Base-by-base conservation (phyloP, 306 rosid genomes). In the Sechiopsis laciniata region DNA sequence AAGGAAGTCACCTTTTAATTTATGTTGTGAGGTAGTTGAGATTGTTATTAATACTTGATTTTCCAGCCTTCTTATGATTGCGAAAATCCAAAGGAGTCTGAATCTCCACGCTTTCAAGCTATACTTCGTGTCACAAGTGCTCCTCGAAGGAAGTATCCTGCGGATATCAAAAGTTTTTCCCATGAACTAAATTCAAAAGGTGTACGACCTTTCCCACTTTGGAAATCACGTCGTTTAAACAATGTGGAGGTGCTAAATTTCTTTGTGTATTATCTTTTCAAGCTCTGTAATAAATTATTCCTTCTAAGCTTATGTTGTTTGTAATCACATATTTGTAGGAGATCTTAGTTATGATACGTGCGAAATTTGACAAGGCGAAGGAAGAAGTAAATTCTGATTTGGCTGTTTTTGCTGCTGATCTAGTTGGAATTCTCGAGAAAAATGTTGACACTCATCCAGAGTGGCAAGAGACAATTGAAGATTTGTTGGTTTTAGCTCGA, bases 101-200 rank as follows among this genome's bases (percentile, higher is more conserved):
- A 94, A 79, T 94, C 99, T 83, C 99, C 99, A 15, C 99, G 99
- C 76, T 94, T 94, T 86, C 97, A 94, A 91, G 99, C 99, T 68
- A 86, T 94, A 79, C 82, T 94, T 37, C 95, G 99, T 13, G 83
- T 89, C 78, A 94, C 99, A 29, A 94, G 92, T 86, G 99, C 96
- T 61, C 99, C 99, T 14, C 86, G 96, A 72, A 94, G 90, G 88
- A 89, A 89, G 84, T 76, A 82, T 85, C 99, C 97, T 63, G 54
- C 87, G 0, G 96, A 91, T 79, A 88, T 94, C 71, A 94, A 94
- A 81, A 94, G 99, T 82, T 94, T 91, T 85, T 94, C 99, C 63
- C 99, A 94, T 48, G 99, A 94, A 78, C 78, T 94, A 76, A 91
- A 94, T 85, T 91, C 99, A 52, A 94, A 94, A 78, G 97, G 99